Base-by-base conservation (phyloP, 2,329 filamentous ascomycete genomes). In the Hypoxylon sp. region DNA sequence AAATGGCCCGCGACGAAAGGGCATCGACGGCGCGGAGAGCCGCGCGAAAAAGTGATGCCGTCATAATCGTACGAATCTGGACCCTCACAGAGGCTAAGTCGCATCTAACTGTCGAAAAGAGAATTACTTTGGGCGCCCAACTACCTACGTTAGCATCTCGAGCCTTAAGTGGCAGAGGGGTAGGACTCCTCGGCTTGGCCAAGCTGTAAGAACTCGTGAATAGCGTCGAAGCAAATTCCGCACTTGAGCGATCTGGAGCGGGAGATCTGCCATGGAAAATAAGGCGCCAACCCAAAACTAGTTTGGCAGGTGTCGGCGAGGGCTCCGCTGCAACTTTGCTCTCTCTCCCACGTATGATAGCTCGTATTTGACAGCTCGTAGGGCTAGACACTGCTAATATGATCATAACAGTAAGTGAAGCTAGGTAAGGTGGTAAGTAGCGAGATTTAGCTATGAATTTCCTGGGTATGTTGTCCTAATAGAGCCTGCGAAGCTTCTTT, bases 11-110 rank as follows among this genome's bases (percentile, higher is more conserved):
- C 58, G 57, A 63, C 44, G 50, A 5, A 46, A n/a, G n/a, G 31
- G 51, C 11, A 6, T 59, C 27, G 15, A 57, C 32, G 46, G 19
- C 19, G n/a, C 51, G 42, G 58, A 21, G 54, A 53, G 50, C 31
- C 55, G 48, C 42, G 46, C 35, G 37, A 35, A 65, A 65, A 60
- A 47, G 58, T 47, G 19, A 68, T 70, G 68, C 68, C 62, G 65
- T 70, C 68, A 70, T 70, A 61, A 54, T 68, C 62, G 68, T 65
- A 68, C 60, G 62, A 58, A 68, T 53, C 32, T 52, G 42, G 54
- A 54, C 21, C 53, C 46, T 42, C 42, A 37, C 39, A 62, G 58
- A 68, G 27, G 21, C 47, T 58, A 57, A 66, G 59, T 64, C 27
- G 39, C 62, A 65, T 63, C 59, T 62, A 52, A 50, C 46, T 58